These are phyloP conservation scores for Corchorus olitorius DNA, from an alignment of 345 rosid genomes.

Conservation along the genomic window DNA sequence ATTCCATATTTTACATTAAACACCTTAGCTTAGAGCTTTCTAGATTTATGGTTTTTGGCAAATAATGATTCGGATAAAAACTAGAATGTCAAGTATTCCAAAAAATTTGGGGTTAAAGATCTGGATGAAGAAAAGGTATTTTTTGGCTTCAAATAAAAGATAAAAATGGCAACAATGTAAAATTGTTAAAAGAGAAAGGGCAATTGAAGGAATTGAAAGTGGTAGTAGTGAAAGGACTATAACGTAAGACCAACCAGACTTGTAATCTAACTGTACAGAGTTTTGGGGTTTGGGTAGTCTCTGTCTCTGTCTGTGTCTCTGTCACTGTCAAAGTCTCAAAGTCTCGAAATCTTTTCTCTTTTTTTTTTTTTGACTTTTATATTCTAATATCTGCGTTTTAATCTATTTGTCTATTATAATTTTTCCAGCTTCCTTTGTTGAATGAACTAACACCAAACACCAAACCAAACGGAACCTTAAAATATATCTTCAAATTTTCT, in stretches of 20 bases:
- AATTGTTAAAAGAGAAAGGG: neutral
- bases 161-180: constrained; percentile 1
- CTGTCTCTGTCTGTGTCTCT: neutral
- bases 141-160: neutral
- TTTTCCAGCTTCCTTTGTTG: constrained; percentile 48
- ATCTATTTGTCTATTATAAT: constrained; percentile 10
- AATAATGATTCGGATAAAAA: too few species aligned
- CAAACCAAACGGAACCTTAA: constrained; percentile 32
- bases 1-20: too few species aligned
- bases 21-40: too few species aligned
- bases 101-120: neutral
- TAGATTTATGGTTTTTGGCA: too few species aligned
- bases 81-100: too few species aligned
- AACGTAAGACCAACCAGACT: constrained; percentile 50
- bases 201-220: neutral
- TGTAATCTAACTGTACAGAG: constrained; percentile 31
- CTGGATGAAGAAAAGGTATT: neutral
- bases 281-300: neutral
- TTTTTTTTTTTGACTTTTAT: constrained; percentile 34
- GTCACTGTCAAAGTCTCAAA: neutral
- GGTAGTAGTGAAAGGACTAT: constrained; percentile 1
- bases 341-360: neutral
- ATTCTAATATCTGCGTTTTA: constrained; percentile 22
- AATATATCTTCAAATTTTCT: neutral
- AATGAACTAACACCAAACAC: constrained; percentile 33